A percentile compares a stretch with the other conserved stretches of the same genome.
Conservation (phyloP, 768 basidiomycete species). For the Pisolithus tinctorius region DNA sequence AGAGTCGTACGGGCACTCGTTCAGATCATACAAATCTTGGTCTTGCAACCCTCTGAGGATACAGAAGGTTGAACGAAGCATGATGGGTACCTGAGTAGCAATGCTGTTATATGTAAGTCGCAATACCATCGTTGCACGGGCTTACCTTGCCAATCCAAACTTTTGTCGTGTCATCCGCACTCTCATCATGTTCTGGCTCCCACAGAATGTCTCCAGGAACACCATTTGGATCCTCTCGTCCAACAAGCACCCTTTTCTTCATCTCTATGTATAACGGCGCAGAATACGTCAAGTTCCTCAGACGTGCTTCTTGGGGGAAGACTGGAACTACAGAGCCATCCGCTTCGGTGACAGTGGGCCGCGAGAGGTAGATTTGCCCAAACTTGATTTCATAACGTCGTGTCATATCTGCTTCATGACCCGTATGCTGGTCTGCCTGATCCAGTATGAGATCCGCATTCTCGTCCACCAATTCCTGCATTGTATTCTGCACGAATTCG, state of each 20-base stretch:
- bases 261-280: conserved; percentile 95
- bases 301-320: conserved; percentile 93
- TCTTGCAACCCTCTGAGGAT: conserved; percentile 77
- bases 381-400: conserved; percentile 97
- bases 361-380: conserved; percentile 94
- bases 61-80: conserved; percentile 95
- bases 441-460: conserved; percentile 92
- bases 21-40: conserved; percentile 79
- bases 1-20: conserved; percentile 98
- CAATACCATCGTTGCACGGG: conserved; percentile 2
- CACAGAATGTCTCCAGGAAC: conserved; percentile 74
- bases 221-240: conserved; percentile 75
- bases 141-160: conserved; percentile 93
- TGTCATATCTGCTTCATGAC: conserved; percentile 73
- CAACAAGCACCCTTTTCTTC: conserved; percentile 76
- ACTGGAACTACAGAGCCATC: conserved; percentile 92
- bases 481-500: conserved; percentile 98
- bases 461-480: conserved; percentile 99
- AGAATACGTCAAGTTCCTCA: conserved; percentile 94
- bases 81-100: conserved; percentile 79
- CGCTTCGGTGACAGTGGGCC: conserved; percentile 90
- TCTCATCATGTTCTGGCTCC: conserved; percentile 66
- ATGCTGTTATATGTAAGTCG: conserved; percentile 8
- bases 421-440: conserved; percentile 94
- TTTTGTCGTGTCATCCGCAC: conserved; percentile 62